phyloP scores from a whole-genome alignment of 116 monocot genomes.

The Cymodocea nodosa region DNA sequence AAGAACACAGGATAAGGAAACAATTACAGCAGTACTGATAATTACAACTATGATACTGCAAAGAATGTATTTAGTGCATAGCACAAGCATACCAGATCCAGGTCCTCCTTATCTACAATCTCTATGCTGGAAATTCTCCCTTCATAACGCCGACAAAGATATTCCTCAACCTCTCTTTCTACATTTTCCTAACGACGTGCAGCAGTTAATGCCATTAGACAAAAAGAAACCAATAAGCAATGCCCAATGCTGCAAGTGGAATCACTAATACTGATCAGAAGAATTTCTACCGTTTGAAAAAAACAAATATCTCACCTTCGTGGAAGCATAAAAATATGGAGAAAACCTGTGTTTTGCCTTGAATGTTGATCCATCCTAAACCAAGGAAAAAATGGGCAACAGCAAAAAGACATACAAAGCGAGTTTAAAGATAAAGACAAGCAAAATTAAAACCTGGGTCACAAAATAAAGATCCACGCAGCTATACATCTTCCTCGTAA shows the following conservation, averaged over 20 bases:
- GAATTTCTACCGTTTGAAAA: no score
- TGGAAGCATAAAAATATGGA: slow-evolving; percentile 84
- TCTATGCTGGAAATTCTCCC: slow-evolving; percentile 60
- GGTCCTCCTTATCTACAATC: slow-evolving; percentile 80
- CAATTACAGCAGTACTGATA: no score
- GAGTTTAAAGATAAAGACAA: background rate
- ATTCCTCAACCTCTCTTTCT: slow-evolving; percentile 73
- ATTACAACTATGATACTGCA: background rate
- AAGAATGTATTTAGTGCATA: background rate
- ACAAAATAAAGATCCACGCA: slow-evolving; percentile 93
- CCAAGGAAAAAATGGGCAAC: background rate
- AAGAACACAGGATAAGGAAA: background rate
- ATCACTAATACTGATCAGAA: background rate
- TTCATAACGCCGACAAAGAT: slow-evolving; percentile 81
- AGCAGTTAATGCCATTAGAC: background rate
- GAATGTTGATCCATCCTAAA: slow-evolving; percentile 83
- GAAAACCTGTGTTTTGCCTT: slow-evolving; percentile 71
- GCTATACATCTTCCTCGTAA: slow-evolving; percentile 53
- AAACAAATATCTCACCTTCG: slow-evolving; percentile 35
- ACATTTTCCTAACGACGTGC: slow-evolving; percentile 41
- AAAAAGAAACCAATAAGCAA: background rate
- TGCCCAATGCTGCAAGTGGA: no score
- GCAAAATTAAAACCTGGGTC: slow-evolving; percentile 42
- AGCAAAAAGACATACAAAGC: background rate
- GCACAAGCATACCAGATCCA: slow-evolving; percentile 57